A percentile compares a stretch with the other conserved stretches of the same genome.
Conservation (phyloP, 2,329 filamentous ascomycete genomes). For the Aspergillus caelatus region DNA sequence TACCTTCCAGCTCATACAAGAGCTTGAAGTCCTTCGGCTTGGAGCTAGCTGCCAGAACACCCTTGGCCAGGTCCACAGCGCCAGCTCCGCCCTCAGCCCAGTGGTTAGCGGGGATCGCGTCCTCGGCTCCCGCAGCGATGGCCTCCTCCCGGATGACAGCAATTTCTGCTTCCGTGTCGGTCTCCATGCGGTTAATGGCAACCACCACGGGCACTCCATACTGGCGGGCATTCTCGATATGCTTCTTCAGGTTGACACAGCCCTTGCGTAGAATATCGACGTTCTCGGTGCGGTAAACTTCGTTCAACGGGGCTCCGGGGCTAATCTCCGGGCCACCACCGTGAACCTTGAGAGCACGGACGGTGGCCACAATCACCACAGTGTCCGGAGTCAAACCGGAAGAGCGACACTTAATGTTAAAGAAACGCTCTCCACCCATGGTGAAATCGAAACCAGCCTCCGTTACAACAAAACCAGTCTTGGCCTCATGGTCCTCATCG, state of each 20-base stretch:
- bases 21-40: conserved; percentile 87
- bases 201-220: conserved; percentile 95
- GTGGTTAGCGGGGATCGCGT: conserved; percentile 92
- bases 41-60: conserved; percentile 78
- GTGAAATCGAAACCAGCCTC: conserved; percentile 99
- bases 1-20: conserved; percentile 78
- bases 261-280: conserved; percentile 86
- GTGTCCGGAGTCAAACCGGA: conserved; percentile 91
- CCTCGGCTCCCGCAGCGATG: conserved; percentile 86
- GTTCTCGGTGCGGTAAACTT: conserved; percentile 92
- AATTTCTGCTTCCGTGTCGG: conserved; percentile 91
- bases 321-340: conserved; percentile 93
- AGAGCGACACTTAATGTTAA: conserved; percentile 99
- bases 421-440: conserved; percentile 99
- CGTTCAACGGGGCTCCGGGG: conserved; percentile 79
- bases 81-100: conserved; percentile 95
- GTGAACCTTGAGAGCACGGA: conserved; percentile 94
- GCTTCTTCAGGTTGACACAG: conserved; percentile 93
- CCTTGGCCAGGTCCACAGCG: conserved; percentile 83
- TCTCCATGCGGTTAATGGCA: conserved; percentile 94
- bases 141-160: conserved; percentile 87
- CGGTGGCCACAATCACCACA: conserved; percentile 92
- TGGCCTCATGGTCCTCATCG: conserved; percentile 80
- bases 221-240: conserved; percentile 84
- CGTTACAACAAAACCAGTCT: conserved; percentile 91